Evolutionary conservation across 78 protist species (phyloP).

Genomic region (Dictyostelium purpureum): DNA sequence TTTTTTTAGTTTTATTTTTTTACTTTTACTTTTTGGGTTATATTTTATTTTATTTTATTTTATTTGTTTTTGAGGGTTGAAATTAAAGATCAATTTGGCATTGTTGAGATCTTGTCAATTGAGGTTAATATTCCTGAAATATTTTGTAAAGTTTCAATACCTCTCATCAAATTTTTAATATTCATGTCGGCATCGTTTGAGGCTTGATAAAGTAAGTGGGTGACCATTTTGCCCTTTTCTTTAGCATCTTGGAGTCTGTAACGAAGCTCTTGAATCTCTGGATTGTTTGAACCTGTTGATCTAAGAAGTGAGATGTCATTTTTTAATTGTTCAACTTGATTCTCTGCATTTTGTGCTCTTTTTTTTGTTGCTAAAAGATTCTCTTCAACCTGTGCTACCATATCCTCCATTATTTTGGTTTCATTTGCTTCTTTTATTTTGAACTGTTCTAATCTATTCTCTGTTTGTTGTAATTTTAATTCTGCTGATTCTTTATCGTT

Average conservation of each 20-base stretch:
- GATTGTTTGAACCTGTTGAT: background rate
- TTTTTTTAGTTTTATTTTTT: too few relatives aligned
- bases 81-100: too few relatives aligned
- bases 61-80: too few relatives aligned
- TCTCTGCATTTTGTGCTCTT: conserved; percentile 57
- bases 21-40: too few relatives aligned
- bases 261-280: conserved; percentile 40
- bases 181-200: conserved; percentile 49
- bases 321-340: conserved; percentile 46
- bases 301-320: background rate
- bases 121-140: conserved; percentile 13
- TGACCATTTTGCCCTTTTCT: conserved; percentile 61
- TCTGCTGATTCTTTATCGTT: conserved; percentile 34
- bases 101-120: conserved; percentile 39
- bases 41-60: too few relatives aligned
- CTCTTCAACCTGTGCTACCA: conserved; percentile 62
- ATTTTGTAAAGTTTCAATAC: conserved; percentile 64
- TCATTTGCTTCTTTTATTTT: conserved; percentile 53
- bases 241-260: conserved; percentile 43
- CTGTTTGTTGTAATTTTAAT: background rate
- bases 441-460: conserved; percentile 25
- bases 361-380: conserved; percentile 39
- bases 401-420: conserved; percentile 50
- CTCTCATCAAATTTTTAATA: conserved; percentile 46
- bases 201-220: conserved; percentile 26